Evolutionary conservation across 2,329 filamentous ascomycete species (phyloP).

Genomic region (Ilyonectria destructans): DNA sequence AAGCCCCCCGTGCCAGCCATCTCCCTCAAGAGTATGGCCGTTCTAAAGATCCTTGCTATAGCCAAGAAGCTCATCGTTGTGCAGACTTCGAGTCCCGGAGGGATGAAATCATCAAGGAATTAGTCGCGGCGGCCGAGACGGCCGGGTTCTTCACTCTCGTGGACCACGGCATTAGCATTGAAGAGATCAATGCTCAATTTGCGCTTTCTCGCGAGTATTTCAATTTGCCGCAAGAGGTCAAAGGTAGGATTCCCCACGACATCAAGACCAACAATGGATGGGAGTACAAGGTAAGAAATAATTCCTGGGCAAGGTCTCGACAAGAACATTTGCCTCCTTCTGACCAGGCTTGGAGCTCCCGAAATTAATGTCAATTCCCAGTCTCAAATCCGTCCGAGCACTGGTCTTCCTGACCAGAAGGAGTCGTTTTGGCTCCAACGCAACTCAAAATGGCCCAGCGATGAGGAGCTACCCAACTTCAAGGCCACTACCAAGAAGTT

Average conservation of each 20-base stretch:
- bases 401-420: constrained; percentile 66
- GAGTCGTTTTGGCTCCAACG: constrained; percentile 71
- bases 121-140: constrained; percentile 66
- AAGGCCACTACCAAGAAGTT: constrained; percentile 58
- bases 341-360: no score
- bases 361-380: not conserved
- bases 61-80: not conserved
- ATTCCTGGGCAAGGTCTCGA: no score
- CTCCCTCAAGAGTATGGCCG: constrained; percentile 27
- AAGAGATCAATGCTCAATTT: constrained; percentile 55
- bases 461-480: constrained; percentile 60
- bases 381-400: constrained; percentile 64
- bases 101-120: constrained; percentile 63
- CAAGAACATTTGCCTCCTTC: no score
- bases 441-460: constrained; percentile 62
- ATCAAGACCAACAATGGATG: constrained; percentile 65
- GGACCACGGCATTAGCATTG: constrained; percentile 44
- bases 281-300: constrained; percentile 60
- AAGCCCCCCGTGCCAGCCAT: constrained; percentile 24
- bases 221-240: constrained; percentile 59
- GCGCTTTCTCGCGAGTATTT: constrained; percentile 60
- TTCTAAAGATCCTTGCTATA: not conserved
- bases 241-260: constrained; percentile 64
- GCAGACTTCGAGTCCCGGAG: constrained; percentile 62
- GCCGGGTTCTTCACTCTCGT: constrained; percentile 68